Evolutionary conservation across 2,329 filamentous ascomycete genomes (phyloP).

Genomic region (Aspergillus ochraceoroseus): DNA sequence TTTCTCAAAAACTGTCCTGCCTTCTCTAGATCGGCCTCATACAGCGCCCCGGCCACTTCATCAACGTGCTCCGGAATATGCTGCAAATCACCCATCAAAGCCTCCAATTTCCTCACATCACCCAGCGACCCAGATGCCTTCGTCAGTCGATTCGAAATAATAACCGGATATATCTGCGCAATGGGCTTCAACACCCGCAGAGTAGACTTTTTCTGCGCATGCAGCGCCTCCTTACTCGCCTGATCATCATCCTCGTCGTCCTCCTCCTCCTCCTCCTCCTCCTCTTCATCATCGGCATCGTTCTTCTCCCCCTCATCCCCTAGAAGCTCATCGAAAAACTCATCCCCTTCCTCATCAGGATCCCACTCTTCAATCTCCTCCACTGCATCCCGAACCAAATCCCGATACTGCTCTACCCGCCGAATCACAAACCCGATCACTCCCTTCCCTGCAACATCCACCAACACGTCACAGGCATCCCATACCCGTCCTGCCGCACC

Average conservation of each 20-base stretch:
- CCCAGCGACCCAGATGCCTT: slow-evolving; percentile 23
- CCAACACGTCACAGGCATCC: slow-evolving; percentile 72
- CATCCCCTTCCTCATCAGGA: slow-evolving; percentile 63
- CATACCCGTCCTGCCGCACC: slow-evolving; percentile 72
- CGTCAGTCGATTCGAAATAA: slow-evolving; percentile 41
- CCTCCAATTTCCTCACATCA: slow-evolving; percentile 33
- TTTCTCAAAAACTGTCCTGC: slow-evolving; percentile 32
- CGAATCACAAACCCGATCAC: slow-evolving; percentile 65
- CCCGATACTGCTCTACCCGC: slow-evolving; percentile 68
- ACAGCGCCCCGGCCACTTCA: slow-evolving; percentile 45
- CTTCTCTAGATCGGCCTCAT: slow-evolving; percentile 39
- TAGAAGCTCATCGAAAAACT: slow-evolving; percentile 43
- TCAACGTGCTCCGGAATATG: slow-evolving; percentile 42
- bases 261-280: slow-evolving; percentile 19
- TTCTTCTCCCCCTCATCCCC: slow-evolving; percentile 28
- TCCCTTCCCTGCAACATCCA: slow-evolving; percentile 60
- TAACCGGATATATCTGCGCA: slow-evolving; percentile 43
- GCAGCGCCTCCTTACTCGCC: slow-evolving; percentile 33
- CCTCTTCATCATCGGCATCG: slow-evolving; percentile 15
- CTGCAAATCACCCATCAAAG: slow-evolving; percentile 32
- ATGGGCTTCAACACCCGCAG: slow-evolving; percentile 44
- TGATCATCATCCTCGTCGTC: slow-evolving; percentile 28
- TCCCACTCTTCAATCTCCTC: slow-evolving; percentile 86
- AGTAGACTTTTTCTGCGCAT: slow-evolving; percentile 40
- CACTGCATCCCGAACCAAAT: slow-evolving; percentile 73